A percentile compares a stretch with the other conserved stretches of the same genome.
Conservation (phyloP, 805 yeast genomes). For the Metschnikowia arizonensis region DNA sequence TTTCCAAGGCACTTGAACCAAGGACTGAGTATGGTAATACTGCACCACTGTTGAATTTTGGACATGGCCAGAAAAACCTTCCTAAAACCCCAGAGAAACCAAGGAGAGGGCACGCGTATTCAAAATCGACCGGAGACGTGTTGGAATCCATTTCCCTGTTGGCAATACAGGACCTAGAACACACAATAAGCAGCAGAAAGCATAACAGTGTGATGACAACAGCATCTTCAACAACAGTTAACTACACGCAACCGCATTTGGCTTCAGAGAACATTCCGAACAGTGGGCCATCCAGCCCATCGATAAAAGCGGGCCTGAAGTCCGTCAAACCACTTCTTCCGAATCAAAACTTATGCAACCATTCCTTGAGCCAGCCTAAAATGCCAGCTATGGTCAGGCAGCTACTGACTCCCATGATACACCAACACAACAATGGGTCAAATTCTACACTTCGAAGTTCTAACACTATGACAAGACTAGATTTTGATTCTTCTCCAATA, state of each 20-base stretch:
- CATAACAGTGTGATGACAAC: conserved; percentile 18
- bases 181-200: conserved; percentile 13
- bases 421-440: conserved; percentile 19
- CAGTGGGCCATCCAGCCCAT: conserved; percentile 18
- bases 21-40: neutral
- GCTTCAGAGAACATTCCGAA: conserved; percentile 11
- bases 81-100: conserved; percentile 6
- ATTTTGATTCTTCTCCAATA: conserved; percentile 25
- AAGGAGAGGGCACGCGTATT: conserved; percentile 4
- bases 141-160: conserved; percentile 15
- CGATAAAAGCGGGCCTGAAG: conserved; percentile 14
- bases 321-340: conserved; percentile 18
- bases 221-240: conserved; percentile 18
- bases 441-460: conserved; percentile 29
- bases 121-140: conserved; percentile 16
- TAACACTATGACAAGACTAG: conserved; percentile 29
- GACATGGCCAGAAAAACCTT: neutral
- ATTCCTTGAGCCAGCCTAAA: conserved; percentile 12
- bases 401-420: conserved; percentile 17
- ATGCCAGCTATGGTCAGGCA: conserved; percentile 14
- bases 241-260: conserved; percentile 7
- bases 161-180: conserved; percentile 15
- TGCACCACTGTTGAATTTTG: neutral
- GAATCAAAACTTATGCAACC: conserved; percentile 18
- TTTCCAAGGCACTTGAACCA: neutral